Evolutionary conservation across 768 basidiomycete genomes (phyloP).

Genomic region (Termitomyces bulborhizus): DNA sequence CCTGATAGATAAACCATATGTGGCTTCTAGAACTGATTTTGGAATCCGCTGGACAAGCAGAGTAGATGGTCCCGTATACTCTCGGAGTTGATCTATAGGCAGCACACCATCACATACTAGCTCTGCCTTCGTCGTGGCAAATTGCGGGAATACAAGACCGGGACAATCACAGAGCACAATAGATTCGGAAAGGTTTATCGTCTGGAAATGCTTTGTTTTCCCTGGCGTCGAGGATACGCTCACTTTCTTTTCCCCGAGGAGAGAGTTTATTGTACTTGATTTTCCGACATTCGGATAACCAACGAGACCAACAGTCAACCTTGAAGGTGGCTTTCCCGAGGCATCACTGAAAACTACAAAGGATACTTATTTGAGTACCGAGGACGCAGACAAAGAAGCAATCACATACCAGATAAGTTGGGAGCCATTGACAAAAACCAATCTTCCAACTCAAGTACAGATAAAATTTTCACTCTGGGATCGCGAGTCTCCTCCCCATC

Average conservation of each 20-base stretch:
- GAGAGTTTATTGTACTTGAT: slow-evolving; percentile 94
- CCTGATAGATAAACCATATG: slow-evolving; percentile 80
- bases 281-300: slow-evolving; percentile 99
- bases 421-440: slow-evolving; percentile 72
- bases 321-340: slow-evolving; percentile 51
- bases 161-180: slow-evolving; percentile 96
- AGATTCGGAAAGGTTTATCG: slow-evolving; percentile 84
- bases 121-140: slow-evolving; percentile 94
- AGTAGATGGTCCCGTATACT: slow-evolving; percentile 80
- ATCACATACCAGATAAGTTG: slow-evolving; percentile 50
- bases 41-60: slow-evolving; percentile 78
- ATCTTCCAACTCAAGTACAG: slow-evolving; percentile 83
- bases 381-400: background rate
- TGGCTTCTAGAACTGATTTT: slow-evolving; percentile 78
- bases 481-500: slow-evolving; percentile 54
- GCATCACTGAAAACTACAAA: slow-evolving; percentile 53
- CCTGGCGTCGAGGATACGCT: slow-evolving; percentile 98
- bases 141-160: slow-evolving; percentile 96
- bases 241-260: slow-evolving; percentile 95
- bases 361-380: background rate
- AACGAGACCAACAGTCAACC: slow-evolving; percentile 82
- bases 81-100: slow-evolving; percentile 95
- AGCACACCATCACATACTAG: slow-evolving; percentile 95
- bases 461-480: slow-evolving; percentile 69
- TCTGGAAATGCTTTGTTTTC: slow-evolving; percentile 99